phyloP scores from a whole-genome alignment of 78 protist genomes.

The Polysphondylium violaceum region DNA sequence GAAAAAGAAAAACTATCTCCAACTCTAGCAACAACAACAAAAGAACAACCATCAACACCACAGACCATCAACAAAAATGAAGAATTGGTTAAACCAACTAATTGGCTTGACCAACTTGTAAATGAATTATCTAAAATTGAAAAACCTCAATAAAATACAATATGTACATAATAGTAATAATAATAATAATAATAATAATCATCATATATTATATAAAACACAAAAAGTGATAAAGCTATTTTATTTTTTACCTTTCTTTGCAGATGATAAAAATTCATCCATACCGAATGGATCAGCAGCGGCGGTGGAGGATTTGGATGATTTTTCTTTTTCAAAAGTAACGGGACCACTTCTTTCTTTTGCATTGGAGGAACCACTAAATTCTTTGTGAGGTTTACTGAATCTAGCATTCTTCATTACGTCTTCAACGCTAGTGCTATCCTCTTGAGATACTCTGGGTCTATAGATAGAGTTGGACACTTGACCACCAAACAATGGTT shows the following conservation, averaged over 20 bases:
- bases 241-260: no score
- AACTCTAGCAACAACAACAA: no score
- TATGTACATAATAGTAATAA: no score
- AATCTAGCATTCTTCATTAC: conserved; percentile 39
- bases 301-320: background rate
- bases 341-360: conserved; percentile 73
- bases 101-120: conserved; percentile 36
- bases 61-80: conserved; percentile 5
- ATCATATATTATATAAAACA: no score
- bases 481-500: conserved; percentile 57
- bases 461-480: conserved; percentile 58
- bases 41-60: background rate
- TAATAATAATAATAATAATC: no score
- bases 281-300: conserved; percentile 61
- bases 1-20: background rate
- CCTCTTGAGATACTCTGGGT: conserved; percentile 49
- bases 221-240: no score
- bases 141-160: no score
- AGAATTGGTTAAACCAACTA: background rate
- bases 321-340: conserved; percentile 51
- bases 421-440: conserved; percentile 20
- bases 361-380: conserved; percentile 25
- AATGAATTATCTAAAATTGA: conserved; percentile 23
- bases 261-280: conserved; percentile 64
- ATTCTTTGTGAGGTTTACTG: conserved; percentile 54